phyloP scores from a whole-genome alignment of 2,329 filamentous ascomycete species.

The Aspergillus sp. region DNA sequence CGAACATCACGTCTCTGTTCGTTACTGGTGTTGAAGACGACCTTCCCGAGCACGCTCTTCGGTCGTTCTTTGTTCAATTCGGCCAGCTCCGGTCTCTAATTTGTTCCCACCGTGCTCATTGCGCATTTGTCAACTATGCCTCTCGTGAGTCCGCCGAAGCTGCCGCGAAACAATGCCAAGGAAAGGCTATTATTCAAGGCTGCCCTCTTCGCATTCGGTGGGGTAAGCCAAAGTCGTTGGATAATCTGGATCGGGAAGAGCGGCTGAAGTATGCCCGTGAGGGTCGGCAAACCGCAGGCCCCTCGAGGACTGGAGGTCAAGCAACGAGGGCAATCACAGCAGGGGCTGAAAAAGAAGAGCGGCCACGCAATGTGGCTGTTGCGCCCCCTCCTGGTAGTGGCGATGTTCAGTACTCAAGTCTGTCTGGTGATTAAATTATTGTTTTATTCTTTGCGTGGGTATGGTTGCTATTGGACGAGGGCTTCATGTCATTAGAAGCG shows the following conservation, averaged over 20 bases:
- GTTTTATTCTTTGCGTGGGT: constrained; percentile 19
- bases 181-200: constrained; percentile 83
- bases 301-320: constrained; percentile 42
- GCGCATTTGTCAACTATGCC: constrained; percentile 93
- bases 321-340: constrained; percentile 34
- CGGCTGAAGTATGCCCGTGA: constrained; percentile 78
- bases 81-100: constrained; percentile 90
- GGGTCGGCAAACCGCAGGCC: constrained; percentile 62
- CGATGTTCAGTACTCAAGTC: constrained; percentile 79
- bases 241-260: constrained; percentile 86
- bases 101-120: constrained; percentile 95
- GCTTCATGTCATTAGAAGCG: constrained; percentile 31
- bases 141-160: constrained; percentile 80
- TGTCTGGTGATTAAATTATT: constrained; percentile 68
- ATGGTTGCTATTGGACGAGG: constrained; percentile 18
- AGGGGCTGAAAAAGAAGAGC: constrained; percentile 39
- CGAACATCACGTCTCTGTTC: constrained; percentile 88
- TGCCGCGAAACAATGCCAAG: constrained; percentile 81
- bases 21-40: constrained; percentile 96
- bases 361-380: constrained; percentile 49
- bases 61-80: constrained; percentile 84
- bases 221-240: constrained; percentile 88
- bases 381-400: constrained; percentile 77
- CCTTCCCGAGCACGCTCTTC: constrained; percentile 85
- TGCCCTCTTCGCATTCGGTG: constrained; percentile 88